phyloP scores from a whole-genome alignment of 805 yeast species.

The Maudiozyma serrabonitensis region DNA sequence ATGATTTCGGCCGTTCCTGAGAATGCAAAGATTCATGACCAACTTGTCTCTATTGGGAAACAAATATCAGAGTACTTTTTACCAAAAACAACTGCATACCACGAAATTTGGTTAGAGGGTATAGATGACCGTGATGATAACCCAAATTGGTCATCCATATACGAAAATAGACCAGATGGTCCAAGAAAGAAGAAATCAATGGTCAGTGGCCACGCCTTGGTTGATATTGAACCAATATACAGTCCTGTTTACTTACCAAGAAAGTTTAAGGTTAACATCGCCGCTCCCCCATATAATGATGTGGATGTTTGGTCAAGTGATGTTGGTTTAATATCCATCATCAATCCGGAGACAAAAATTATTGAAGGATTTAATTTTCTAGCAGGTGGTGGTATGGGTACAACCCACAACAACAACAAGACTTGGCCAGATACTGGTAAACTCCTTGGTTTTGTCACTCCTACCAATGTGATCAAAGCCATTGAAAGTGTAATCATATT shows the following conservation, averaged over 20 bases:
- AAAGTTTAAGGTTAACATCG: slow-evolving; percentile 88
- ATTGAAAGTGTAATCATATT: slow-evolving; percentile 90
- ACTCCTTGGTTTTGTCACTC: slow-evolving; percentile 62
- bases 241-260: slow-evolving; percentile 85
- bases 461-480: slow-evolving; percentile 60
- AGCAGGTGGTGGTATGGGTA: slow-evolving; percentile 99
- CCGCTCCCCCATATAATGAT: slow-evolving; percentile 93
- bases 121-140: slow-evolving; percentile 58
- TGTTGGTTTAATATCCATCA: slow-evolving; percentile 83
- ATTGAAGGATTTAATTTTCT: slow-evolving; percentile 76
- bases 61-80: slow-evolving; percentile 70
- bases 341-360: slow-evolving; percentile 46
- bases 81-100: slow-evolving; percentile 91
- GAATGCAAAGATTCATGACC: slow-evolving; percentile 70
- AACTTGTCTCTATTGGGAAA: slow-evolving; percentile 55
- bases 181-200: slow-evolving; percentile 72
- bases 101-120: slow-evolving; percentile 94
- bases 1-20: slow-evolving; percentile 86
- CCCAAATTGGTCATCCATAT: slow-evolving; percentile 49
- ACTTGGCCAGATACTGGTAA: slow-evolving; percentile 95
- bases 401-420: slow-evolving; percentile 92
- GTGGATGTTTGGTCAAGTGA: slow-evolving; percentile 96
- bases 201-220: slow-evolving; percentile 80
- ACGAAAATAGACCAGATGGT: slow-evolving; percentile 60
- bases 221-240: slow-evolving; percentile 77